phyloP scores from a whole-genome alignment of 257 asterid genomes.

The Ballota nigra region DNA sequence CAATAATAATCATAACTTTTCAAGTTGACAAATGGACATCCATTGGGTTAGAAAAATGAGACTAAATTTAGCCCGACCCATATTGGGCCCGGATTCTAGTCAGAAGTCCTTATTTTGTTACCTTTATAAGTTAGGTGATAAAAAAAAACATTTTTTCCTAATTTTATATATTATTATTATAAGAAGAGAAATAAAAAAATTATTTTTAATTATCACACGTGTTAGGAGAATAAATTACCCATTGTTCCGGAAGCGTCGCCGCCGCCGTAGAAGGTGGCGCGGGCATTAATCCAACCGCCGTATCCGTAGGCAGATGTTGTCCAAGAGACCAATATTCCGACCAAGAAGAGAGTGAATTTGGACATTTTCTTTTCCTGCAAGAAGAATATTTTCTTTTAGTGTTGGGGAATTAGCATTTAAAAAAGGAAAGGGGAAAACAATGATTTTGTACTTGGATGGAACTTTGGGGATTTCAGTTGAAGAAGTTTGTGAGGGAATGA shows the following conservation, averaged over 20 bases:
- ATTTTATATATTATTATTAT: no score
- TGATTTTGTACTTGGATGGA: background rate
- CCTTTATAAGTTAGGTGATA: no score
- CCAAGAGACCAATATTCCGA: constrained; percentile 46
- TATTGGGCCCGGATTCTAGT: no score
- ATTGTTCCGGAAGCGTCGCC: constrained; percentile 97
- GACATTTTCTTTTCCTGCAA: constrained; percentile 41
- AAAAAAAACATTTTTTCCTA: no score
- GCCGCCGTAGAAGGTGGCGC: constrained; percentile 93
- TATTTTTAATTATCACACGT: no score
- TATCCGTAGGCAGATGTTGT: constrained; percentile 42
- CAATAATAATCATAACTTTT: no score
- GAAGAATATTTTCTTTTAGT: background rate
- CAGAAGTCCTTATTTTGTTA: no score
- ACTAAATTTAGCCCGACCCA: no score
- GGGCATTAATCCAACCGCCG: constrained; percentile 89
- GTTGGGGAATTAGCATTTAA: background rate
- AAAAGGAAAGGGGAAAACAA: background rate
- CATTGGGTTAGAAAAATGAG: no score
- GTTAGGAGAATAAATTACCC: constrained; percentile 60
- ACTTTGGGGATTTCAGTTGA: constrained; percentile 9
- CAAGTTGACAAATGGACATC: no score
- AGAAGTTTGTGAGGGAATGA: constrained; percentile 38
- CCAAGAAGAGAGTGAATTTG: constrained; percentile 25
- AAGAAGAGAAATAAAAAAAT: no score